phyloP scores from a whole-genome alignment of 306 rosid genomes.

The Medicago truncatula region MtrunA17r5.0-ANR NC_053045.1:64177501-64178000 shows the following conservation, averaged over 20 bases:
- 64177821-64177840: constrained; percentile 41
- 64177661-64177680: constrained; percentile 50
- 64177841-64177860: constrained; percentile 44
- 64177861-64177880: constrained; percentile 41
- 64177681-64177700: constrained; percentile 56
- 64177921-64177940: constrained; percentile 81
- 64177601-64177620: constrained; percentile 53
- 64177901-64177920: constrained; percentile 81
- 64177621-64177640: constrained; percentile 40
- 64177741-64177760: constrained; percentile 73
- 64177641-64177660: constrained; percentile 45
- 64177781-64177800: constrained; percentile 26
- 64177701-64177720: constrained; percentile 71
- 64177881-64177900: constrained; percentile 67
- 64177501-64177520: constrained; percentile 70
- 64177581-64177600: constrained; percentile 54
- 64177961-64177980: constrained; percentile 59
- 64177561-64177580: constrained; percentile 81
- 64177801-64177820: constrained; percentile 32
- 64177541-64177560: constrained; percentile 69
- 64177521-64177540: constrained; percentile 63
- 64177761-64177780: constrained; percentile 43
- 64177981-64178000: constrained; percentile 88
- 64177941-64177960: constrained; percentile 70
- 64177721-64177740: constrained; percentile 74